Percentiles rank a stretch among this genome's conserved stretches.
phyloP scores from a whole-genome alignment of 768 basidiomycete species.

The Suillus spraguei region DNA sequence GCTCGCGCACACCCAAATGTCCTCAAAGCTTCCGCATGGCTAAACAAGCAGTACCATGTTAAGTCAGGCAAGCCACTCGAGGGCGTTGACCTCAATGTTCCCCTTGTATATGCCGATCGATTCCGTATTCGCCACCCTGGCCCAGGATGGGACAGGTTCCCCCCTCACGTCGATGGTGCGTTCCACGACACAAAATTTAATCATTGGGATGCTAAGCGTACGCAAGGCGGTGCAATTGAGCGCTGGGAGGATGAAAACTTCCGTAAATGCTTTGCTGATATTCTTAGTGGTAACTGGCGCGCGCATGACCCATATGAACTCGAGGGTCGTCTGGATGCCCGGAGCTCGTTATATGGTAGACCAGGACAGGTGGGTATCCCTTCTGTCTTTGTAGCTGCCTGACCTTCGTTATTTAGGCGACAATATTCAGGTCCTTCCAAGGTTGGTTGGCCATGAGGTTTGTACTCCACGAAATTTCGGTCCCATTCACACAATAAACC shows the following conservation, averaged over 20 bases:
- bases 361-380: conserved; percentile 45
- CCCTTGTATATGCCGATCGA: conserved; percentile 73
- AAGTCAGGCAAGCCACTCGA: conserved; percentile 41
- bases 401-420: conserved; percentile 36
- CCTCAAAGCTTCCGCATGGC: conserved; percentile 56
- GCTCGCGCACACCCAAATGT: conserved; percentile 72
- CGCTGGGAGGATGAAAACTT: conserved; percentile 69
- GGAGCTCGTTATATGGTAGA: conserved; percentile 64
- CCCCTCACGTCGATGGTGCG: conserved; percentile 56
- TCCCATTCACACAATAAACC: not conserved
- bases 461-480: not conserved
- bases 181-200: conserved; percentile 26
- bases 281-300: conserved; percentile 64
- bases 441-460: conserved; percentile 77
- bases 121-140: conserved; percentile 77
- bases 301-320: conserved; percentile 70
- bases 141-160: conserved; percentile 52
- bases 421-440: conserved; percentile 66
- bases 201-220: not conserved
- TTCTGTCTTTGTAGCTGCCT: not conserved
- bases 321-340: conserved; percentile 58
- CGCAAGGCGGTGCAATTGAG: conserved; percentile 69
- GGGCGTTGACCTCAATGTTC: conserved; percentile 61
- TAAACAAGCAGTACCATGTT: conserved; percentile 63
- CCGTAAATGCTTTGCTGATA: conserved; percentile 60